Percentiles rank a stretch among this genome's conserved stretches.
These are phyloP conservation scores for Neonectria hederae DNA, from an alignment of 2,329 filamentous ascomycete genomes.

Conservation along the genomic window DNA sequence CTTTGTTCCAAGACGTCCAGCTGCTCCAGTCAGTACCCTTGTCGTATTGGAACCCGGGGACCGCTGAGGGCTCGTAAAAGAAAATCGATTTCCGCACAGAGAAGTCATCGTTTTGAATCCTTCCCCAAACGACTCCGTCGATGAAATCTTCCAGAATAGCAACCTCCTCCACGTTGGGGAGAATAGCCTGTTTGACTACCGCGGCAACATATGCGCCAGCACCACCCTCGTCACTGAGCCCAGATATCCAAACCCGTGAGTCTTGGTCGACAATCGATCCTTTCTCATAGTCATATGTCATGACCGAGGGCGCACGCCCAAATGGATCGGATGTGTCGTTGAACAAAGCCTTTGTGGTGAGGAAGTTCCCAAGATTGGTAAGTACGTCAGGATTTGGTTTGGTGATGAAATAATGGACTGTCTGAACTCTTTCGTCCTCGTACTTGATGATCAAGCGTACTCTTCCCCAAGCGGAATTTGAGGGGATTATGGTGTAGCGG, in stretches of 20 bases:
- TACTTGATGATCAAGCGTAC: constrained; percentile 59
- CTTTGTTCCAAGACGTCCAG: constrained; percentile 63
- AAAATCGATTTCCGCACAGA: constrained; percentile 65
- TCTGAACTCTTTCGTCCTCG: constrained; percentile 57
- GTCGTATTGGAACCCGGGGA: constrained; percentile 57
- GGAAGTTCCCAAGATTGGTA: constrained; percentile 59
- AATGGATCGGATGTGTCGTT: constrained; percentile 63
- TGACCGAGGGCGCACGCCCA: constrained; percentile 61
- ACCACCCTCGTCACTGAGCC: constrained; percentile 68
- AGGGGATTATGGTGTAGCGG: constrained; percentile 56
- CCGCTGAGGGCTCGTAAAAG: constrained; percentile 60
- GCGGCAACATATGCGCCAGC: constrained; percentile 65
- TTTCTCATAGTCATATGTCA: constrained; percentile 65
- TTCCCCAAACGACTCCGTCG: constrained; percentile 59
- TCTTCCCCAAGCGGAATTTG: constrained; percentile 58
- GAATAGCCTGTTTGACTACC: constrained; percentile 62
- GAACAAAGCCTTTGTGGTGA: constrained; percentile 64
- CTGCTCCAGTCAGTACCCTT: constrained; percentile 56
- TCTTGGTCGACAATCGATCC: constrained; percentile 56
- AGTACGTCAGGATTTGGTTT: constrained; percentile 56
- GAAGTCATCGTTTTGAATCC: constrained; percentile 57
- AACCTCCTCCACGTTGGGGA: constrained; percentile 60
- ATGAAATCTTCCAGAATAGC: constrained; percentile 64
- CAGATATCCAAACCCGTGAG: constrained; percentile 65
- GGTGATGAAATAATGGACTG: constrained; percentile 65